phyloP scores from a whole-genome alignment of 805 yeast genomes.

The Candida berthetii region DNA sequence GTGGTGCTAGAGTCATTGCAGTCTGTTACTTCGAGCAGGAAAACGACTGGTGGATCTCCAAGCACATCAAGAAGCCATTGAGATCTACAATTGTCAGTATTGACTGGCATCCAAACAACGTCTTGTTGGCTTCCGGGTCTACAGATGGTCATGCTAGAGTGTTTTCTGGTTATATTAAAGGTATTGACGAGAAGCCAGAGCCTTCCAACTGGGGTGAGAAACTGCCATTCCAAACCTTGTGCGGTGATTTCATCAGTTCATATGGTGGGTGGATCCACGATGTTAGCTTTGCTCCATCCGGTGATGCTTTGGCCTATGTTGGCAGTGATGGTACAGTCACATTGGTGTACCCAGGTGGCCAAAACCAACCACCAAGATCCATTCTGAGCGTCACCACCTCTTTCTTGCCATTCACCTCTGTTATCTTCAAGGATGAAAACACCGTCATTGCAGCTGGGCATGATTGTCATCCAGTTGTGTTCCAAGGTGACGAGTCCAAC shows the following conservation, averaged over 20 bases:
- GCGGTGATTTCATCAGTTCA: slow-evolving; percentile 71
- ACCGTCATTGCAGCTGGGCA: slow-evolving; percentile 85
- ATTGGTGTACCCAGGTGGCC: slow-evolving; percentile 70
- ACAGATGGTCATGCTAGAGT: slow-evolving; percentile 92
- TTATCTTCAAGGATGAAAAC: slow-evolving; percentile 61
- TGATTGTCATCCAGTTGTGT: slow-evolving; percentile 85
- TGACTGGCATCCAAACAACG: slow-evolving; percentile 92
- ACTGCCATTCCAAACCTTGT: slow-evolving; percentile 87
- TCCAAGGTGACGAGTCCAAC: slow-evolving; percentile 57
- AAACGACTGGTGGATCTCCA: slow-evolving; percentile 99
- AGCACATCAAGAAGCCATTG: slow-evolving; percentile 94
- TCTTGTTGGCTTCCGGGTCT: slow-evolving; percentile 83
- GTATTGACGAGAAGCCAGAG: slow-evolving; percentile 77
- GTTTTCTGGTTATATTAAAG: slow-evolving; percentile 83
- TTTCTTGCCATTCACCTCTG: slow-evolving; percentile 73
- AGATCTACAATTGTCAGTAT: slow-evolving; percentile 78
- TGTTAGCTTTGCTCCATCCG: slow-evolving; percentile 77
- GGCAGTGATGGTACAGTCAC: slow-evolving; percentile 84
- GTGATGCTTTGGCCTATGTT: slow-evolving; percentile 72
- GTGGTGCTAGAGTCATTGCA: slow-evolving; percentile 90
- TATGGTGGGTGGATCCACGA: slow-evolving; percentile 90
- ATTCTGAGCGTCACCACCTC: slow-evolving; percentile 55
- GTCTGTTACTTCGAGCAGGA: slow-evolving; percentile 94
- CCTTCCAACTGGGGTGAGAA: slow-evolving; percentile 91
- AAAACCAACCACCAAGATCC: slow-evolving; percentile 57